These are phyloP conservation scores for Fusarium stilboides DNA, from an alignment of 2,329 filamentous ascomycete species.

Conservation along the genomic window DNA sequence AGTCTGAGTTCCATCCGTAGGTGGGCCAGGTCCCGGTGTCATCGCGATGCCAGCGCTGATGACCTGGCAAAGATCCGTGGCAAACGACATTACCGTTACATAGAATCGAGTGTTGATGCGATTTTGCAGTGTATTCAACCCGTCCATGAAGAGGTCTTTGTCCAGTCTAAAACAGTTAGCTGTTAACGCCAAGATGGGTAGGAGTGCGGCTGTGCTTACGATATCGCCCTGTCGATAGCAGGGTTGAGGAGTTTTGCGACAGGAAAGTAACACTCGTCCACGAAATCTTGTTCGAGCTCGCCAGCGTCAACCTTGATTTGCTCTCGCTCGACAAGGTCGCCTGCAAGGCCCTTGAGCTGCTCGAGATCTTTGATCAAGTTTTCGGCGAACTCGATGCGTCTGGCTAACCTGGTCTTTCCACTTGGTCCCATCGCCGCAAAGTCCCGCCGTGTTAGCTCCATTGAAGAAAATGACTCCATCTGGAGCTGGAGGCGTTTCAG, in stretches of 20 bases:
- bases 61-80: conserved; percentile 68
- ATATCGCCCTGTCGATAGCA: conserved; percentile 83
- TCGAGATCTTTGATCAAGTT: conserved; percentile 82
- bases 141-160: conserved; percentile 71
- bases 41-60: conserved; percentile 68
- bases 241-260: conserved; percentile 82
- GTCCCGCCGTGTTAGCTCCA: conserved; percentile 95
- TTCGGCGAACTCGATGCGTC: conserved; percentile 91
- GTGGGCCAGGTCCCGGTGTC: conserved; percentile 50
- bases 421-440: conserved; percentile 95
- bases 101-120: conserved; percentile 71
- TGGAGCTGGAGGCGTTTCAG: conserved; percentile 94
- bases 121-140: conserved; percentile 65
- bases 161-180: conserved; percentile 72
- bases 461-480: conserved; percentile 96
- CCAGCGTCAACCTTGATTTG: conserved; percentile 82
- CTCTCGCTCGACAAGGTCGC: conserved; percentile 82
- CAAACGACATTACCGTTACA: conserved; percentile 70
- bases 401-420: conserved; percentile 81
- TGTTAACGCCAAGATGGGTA: conserved; percentile 35
- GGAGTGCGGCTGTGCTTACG: conserved; percentile 70
- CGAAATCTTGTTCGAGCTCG: conserved; percentile 81
- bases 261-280: conserved; percentile 94
- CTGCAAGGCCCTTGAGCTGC: conserved; percentile 78
- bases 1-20: conserved; percentile 48